These are phyloP conservation scores for Paragyromitra xinjiangensis DNA, from an alignment of 495 filamentous ascomycete genomes.

Conservation along the genomic window DNA sequence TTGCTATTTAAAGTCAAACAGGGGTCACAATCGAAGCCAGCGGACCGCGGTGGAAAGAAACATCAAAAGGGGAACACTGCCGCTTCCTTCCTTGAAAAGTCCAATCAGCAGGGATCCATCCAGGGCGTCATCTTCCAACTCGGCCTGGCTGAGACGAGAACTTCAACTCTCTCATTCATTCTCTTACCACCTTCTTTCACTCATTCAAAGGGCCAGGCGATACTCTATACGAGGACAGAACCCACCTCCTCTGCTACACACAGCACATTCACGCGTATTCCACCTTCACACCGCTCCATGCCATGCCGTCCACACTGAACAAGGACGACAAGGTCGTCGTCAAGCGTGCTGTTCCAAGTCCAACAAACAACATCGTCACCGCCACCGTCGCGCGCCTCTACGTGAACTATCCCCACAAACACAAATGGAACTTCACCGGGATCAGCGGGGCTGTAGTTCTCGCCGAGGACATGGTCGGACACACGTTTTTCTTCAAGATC, in stretches of 20 bases:
- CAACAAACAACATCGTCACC: conserved; percentile 93
- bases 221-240: conserved; percentile 1
- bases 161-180: conserved; percentile 13
- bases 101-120: conserved; percentile 17
- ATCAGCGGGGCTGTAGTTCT: conserved; percentile 93
- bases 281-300: neutral
- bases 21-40: conserved; percentile 25
- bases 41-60: conserved; percentile 24
- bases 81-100: neutral
- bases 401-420: conserved; percentile 84
- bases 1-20: conserved; percentile 32
- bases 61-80: conserved; percentile 27
- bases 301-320: conserved; percentile 76
- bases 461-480: conserved; percentile 90
- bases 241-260: conserved; percentile 6
- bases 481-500: conserved; percentile 96
- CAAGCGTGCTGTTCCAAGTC: conserved; percentile 87
- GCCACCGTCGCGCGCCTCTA: conserved; percentile 94
- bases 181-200: neutral
- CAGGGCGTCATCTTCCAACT: conserved; percentile 31
- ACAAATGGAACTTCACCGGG: conserved; percentile 92
- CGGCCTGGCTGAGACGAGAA: conserved; percentile 12
- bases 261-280: neutral
- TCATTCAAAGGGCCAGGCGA: neutral
- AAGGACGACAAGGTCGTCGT: conserved; percentile 94